Conservation (phyloP, 2,329 filamentous ascomycete genomes). For the Gaeumannomyces sp. region DNA sequence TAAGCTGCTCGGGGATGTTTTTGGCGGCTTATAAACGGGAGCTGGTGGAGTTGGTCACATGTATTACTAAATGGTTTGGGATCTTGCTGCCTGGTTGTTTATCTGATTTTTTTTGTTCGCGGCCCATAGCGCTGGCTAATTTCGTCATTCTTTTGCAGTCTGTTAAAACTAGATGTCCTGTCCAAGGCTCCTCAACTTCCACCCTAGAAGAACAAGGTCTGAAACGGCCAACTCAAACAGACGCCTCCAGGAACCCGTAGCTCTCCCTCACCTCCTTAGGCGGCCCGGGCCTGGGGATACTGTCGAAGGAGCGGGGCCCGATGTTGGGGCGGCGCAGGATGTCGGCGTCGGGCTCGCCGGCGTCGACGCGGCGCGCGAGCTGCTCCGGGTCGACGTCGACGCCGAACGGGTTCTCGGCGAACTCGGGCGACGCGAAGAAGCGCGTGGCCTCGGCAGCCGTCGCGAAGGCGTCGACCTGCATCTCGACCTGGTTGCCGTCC, state of each 20-base stretch:
- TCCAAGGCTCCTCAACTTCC: too few species aligned
- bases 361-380: constrained; percentile 22
- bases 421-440: constrained; percentile 32
- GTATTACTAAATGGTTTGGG: too few species aligned
- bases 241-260: constrained; percentile 7
- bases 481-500: constrained; percentile 41
- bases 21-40: too few species aligned
- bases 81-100: too few species aligned
- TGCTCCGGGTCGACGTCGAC: constrained; percentile 39
- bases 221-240: neutral
- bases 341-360: constrained; percentile 20
- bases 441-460: constrained; percentile 28
- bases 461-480: constrained; percentile 38
- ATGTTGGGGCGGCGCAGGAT: constrained; percentile 22
- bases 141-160: too few species aligned
- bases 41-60: too few species aligned
- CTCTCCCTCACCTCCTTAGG: constrained; percentile 15
- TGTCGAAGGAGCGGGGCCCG: constrained; percentile 18
- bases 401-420: constrained; percentile 36
- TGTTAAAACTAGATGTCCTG: too few species aligned
- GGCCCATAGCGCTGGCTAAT: too few species aligned
- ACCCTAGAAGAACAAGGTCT: too few species aligned
- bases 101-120: too few species aligned
- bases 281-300: constrained; percentile 11
- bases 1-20: too few species aligned